Evolutionary conservation across 2,329 filamentous ascomycete genomes (phyloP), one percentile per base, ranked within the genome.

Genomic region (Aphanoascus verrucosus): DNA sequence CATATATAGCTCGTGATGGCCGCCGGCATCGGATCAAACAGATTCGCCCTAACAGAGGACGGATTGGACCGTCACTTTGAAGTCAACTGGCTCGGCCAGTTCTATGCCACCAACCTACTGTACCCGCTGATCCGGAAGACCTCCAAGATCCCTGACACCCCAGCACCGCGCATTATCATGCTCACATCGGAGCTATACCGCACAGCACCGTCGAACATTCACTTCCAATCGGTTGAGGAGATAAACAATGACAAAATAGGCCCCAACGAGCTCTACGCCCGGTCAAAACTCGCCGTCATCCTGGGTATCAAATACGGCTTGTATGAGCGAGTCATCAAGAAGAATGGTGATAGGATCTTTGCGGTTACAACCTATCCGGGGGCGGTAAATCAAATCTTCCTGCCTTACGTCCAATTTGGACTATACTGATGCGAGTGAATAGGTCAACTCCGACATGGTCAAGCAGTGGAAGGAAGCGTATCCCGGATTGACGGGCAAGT

Each of bases 391-490:
- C n/a, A 60, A 58, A 20, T 38, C 2, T 28, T 20, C 5, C 23
- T 11, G n/a, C 43, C 3, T 14, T 41, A 9, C 35, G 12, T 28
- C 38, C n/a, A 45, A 12, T 12, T 50, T 14, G 32, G 14, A 7
- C 19, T 23, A 38, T 48, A 41, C 19, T 49, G 1, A 41, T 23
- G 6, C 15, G 17, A 11, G 5, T 34, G 8, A 4, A 14, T 12
- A 73, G 71, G 71, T 74, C 19, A 74, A 71, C 6, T 74, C 72
- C 0, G 64, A 64, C 2, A 73, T 74, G 67, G 70, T 74, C 50
- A 63, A 73, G 49, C 71, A 74, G 54, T 74, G 70, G 70, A 73
- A 74, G 54, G 69, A 72, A 14, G 71, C 72, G 0, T 74, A 74
- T 43, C 72, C 71, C 0, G 70, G 71, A 0, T 58, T 75, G 0